Conservation (phyloP, 73 alveolate genomes). For the Blepharisma japonicum region DNA sequence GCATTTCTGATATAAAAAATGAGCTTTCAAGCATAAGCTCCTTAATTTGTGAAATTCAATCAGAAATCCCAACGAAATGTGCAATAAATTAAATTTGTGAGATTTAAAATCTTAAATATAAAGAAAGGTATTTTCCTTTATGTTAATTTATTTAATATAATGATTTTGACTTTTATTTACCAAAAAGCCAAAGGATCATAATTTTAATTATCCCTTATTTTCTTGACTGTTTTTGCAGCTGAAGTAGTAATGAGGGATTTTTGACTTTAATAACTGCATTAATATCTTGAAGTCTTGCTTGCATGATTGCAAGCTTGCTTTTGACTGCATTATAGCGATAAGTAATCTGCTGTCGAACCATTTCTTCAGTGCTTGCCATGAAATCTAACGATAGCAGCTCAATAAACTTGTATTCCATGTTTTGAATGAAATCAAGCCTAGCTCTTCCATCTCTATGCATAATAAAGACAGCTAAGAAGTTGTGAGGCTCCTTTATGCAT, state of each 20-base stretch:
- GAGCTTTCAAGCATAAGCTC: too few species aligned
- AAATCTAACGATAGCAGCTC: conserved; percentile 81
- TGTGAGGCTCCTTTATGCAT: conserved; percentile 82
- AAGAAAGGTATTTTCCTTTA: too few species aligned
- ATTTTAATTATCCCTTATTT: background rate
- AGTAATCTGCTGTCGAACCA: conserved; percentile 81
- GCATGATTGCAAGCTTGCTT: conserved; percentile 82
- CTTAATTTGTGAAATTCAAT: too few species aligned
- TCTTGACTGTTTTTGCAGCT: conserved; percentile 69
- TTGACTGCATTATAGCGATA: conserved; percentile 76
- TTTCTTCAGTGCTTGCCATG: conserved; percentile 78
- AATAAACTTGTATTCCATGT: conserved; percentile 85
- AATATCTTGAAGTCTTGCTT: conserved; percentile 79
- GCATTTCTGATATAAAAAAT: too few species aligned
- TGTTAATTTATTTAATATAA: too few species aligned
- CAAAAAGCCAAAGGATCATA: too few species aligned
- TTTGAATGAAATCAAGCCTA: conserved; percentile 83
- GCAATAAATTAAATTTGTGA: too few species aligned
- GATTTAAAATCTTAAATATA: too few species aligned
- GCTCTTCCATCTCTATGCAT: conserved; percentile 88
- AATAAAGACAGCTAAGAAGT: conserved; percentile 87
- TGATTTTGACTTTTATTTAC: too few species aligned
- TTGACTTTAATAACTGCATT: conserved; percentile 75
- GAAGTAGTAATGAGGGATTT: conserved; percentile 81
- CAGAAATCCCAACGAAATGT: too few species aligned